Base-by-base conservation (phyloP, 768 basidiomycete species). In the Naganishia randhawae region DNA sequence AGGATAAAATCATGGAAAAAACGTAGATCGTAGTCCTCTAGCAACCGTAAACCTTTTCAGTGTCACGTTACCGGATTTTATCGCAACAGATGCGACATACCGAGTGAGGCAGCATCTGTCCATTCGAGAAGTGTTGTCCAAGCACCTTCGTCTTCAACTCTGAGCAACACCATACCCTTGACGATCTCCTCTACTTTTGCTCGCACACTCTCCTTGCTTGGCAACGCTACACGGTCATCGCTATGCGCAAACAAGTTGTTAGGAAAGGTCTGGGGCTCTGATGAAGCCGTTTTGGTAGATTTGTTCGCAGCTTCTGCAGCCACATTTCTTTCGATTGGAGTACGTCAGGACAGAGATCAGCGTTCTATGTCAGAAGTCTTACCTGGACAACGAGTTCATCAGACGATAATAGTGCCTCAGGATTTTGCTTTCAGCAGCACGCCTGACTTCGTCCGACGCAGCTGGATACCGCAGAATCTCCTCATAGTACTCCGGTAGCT, bases 101-200 rank as follows among this genome's bases (percentile, higher is more conserved):
- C 84, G 9, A 90, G 82, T 6, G 83, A 83, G 31, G 85, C 86
- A 42, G 81, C 84, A 75, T 98, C 88, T 65, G 82, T 85, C 69
- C 86, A 84, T 74, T 98, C 91, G 50, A 97, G 82, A 69, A 84
- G 86, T 3, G 89, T 77, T 31, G 81, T 83, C 95, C 96, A 99
- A 0, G 90, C 92, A 29, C 88, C 76, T 74, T 91, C 88, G 73
- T 96, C 89, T 0, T 86, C 85, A 10, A 93, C 84, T 17, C 83
- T 82, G 22, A 99, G 82, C 7, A 95, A 80, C 2, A 96, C 84
- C 33, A 87, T 85, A 2, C 92, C 93, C 17, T 85, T 82, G 1
- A 90, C 84, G 35, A 96, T 80, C 19, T 86, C 85, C 48, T 91
- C 85, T 13, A 96, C 82, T 71, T 91, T 87, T 10, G 77, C 74